A percentile compares a stretch with the other conserved stretches of the same genome.
Evolutionary conservation across 2,329 filamentous ascomycete genomes (phyloP).

Genomic region (Fusarium buharicum): DNA sequence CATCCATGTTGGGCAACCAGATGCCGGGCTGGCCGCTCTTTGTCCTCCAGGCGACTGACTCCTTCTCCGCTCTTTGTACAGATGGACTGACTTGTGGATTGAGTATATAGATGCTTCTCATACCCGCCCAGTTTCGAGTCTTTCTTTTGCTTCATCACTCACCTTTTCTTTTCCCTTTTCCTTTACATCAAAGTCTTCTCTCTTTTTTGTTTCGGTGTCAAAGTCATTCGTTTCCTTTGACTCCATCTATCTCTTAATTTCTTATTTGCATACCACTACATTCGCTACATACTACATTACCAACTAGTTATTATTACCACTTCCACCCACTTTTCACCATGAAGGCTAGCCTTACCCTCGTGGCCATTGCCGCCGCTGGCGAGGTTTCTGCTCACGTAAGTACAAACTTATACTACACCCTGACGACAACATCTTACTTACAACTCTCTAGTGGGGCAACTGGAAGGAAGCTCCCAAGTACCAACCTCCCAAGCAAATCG

Average conservation of each 20-base stretch:
- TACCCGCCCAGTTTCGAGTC: slow-evolving; percentile 35
- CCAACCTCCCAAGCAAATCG: slow-evolving; percentile 73
- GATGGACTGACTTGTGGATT: slow-evolving; percentile 17
- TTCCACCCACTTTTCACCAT: slow-evolving; percentile 51
- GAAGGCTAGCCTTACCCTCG: slow-evolving; percentile 62
- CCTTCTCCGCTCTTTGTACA: slow-evolving; percentile 6
- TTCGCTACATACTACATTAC: slow-evolving; percentile 34
- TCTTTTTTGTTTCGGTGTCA: slow-evolving; percentile 51
- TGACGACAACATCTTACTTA: too few relatives aligned
- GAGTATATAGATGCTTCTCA: slow-evolving; percentile 47
- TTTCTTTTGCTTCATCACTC: slow-evolving; percentile 41
- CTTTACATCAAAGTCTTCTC: slow-evolving; percentile 34
- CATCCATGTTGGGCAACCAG: slow-evolving; percentile 34
- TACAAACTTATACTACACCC: too few relatives aligned
- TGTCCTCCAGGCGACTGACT: slow-evolving; percentile 20
- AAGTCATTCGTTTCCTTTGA: slow-evolving; percentile 69
- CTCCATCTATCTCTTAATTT: slow-evolving; percentile 44
- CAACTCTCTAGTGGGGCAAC: slow-evolving; percentile 22
- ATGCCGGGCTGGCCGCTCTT: slow-evolving; percentile 39
- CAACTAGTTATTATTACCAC: slow-evolving; percentile 3
- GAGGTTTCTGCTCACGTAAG: slow-evolving; percentile 58
- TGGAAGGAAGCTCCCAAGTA: slow-evolving; percentile 59
- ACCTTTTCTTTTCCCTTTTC: slow-evolving; percentile 45
- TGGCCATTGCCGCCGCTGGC: slow-evolving; percentile 63
- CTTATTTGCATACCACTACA: slow-evolving; percentile 40